A percentile compares a stretch with the other conserved stretches of the same genome.
phyloP scores from a whole-genome alignment of 2,329 filamentous ascomycete genomes.

The Mycosphaerella sp. region DNA sequence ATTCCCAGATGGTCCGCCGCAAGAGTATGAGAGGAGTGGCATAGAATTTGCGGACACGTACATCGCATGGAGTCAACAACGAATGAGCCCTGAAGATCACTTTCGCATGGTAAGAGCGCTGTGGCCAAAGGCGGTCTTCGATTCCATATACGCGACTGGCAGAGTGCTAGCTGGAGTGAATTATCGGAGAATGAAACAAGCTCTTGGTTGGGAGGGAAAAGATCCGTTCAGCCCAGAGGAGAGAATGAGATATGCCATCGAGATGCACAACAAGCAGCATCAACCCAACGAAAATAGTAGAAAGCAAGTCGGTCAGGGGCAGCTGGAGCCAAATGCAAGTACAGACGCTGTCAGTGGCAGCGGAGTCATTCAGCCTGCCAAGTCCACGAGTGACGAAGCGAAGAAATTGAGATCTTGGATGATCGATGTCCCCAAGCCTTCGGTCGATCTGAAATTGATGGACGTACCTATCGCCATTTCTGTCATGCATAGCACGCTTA shows the following conservation, averaged over 20 bases:
- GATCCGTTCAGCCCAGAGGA: constrained; percentile 32
- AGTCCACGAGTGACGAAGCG: constrained; percentile 9
- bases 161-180: constrained; percentile 35
- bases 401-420: constrained; percentile 24
- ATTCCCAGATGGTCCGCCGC: constrained; percentile 45
- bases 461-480: constrained; percentile 30
- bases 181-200: constrained; percentile 33
- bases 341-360: constrained; percentile 11
- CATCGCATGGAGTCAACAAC: constrained; percentile 39
- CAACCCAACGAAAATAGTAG: constrained; percentile 16
- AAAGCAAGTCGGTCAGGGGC: constrained; percentile 20
- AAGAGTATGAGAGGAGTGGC: constrained; percentile 45
- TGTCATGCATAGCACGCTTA: constrained; percentile 26
- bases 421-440: constrained; percentile 24
- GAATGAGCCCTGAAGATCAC: constrained; percentile 38
- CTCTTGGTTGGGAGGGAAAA: constrained; percentile 33
- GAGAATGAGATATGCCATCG: constrained; percentile 27
- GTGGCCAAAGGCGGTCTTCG: constrained; percentile 35
- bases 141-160: constrained; percentile 33
- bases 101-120: constrained; percentile 35
- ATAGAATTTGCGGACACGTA: constrained; percentile 38
- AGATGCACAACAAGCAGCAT: constrained; percentile 29
- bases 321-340: constrained; percentile 20
- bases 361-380: constrained; percentile 1
- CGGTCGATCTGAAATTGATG: constrained; percentile 13